Evolutionary conservation across 2,329 filamentous ascomycete genomes (phyloP), one percentile per base, ranked within the genome.

Genomic region (Elsinoe perseae): DNA sequence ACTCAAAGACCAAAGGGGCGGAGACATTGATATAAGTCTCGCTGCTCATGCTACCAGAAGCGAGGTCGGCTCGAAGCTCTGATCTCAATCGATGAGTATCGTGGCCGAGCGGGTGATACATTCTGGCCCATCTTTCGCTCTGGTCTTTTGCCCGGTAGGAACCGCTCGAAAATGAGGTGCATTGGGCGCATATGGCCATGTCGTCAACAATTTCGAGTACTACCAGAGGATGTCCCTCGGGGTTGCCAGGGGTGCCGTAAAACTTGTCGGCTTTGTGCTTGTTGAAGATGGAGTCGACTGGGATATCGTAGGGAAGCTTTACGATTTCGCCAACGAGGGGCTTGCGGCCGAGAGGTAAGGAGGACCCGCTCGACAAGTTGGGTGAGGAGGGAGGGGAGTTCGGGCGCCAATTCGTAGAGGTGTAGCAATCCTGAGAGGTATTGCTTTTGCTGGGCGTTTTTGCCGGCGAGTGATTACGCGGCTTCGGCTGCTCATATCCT

Each of bases 1-100:
- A 56, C 18, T 56, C 53, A n/a, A 56, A 20, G 12, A 34, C 40
- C 16, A 56, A n/a, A 7, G 53, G 53, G 7, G 38, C 43, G 21
- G 43, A 38, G 40, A 46, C 18, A 27, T 56, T 56, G 40, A 32
- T 38, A 21, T 30, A 56, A 3, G 53, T 44, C 16, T 32, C 23
- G 1, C 25, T 28, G 27, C 14, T 16, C 34, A 54, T 42, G 20
- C 32, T 42, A 23, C 34, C 32, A 9, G 16, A n/a, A 3, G 10
- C 32, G 27, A 54, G 36, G 14, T 40, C 21, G 14, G 23, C n/a
- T 8, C 21, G 28, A 7, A 25, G 34, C 10, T 36, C 32, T 14
- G 25, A 18, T 2, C 8, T 1, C 20, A 9, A 20, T 30, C 48
- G 16, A 21, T 54, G 50, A 8, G 6, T 14, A 6, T 16, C 14